Conservation (phyloP, 2,329 filamentous ascomycete species). For the Ophiostoma triangulosporum region DNA sequence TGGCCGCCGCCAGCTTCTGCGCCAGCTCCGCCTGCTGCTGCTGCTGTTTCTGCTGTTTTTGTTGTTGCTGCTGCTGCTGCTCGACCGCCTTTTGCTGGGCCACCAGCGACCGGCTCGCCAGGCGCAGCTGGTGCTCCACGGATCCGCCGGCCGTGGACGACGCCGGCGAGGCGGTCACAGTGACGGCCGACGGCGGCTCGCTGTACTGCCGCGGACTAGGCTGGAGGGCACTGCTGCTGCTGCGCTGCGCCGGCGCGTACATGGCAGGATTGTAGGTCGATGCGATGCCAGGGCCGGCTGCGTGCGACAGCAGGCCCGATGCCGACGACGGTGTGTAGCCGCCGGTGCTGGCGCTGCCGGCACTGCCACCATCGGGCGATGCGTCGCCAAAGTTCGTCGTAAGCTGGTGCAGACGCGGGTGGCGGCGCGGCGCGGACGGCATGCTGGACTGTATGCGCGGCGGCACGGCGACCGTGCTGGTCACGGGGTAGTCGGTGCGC, state of each 20-base stretch:
- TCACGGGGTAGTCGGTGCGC: not conserved
- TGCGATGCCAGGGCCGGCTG: not conserved
- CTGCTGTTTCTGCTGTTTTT: not conserved
- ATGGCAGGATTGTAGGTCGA: not conserved
- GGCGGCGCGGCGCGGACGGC: not conserved
- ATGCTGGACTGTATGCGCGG: not conserved
- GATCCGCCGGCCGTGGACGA: conserved; percentile 15
- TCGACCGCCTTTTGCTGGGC: conserved; percentile 1
- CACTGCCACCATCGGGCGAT: no score
- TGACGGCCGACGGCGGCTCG: conserved; percentile 12
- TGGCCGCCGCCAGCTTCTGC: not conserved
- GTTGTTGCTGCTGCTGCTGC: not conserved
- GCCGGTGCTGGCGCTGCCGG: not conserved
- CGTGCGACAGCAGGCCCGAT: not conserved
- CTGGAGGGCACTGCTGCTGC: not conserved
- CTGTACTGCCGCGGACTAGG: not conserved
- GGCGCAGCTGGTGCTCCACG: not conserved
- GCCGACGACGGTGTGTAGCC: not conserved
- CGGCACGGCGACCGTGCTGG: not conserved
- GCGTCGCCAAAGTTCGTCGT: conserved; percentile 7
- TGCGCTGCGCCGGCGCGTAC: not conserved
- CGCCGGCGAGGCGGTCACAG: conserved; percentile 10
- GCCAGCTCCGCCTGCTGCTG: not conserved
- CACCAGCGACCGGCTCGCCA: conserved; percentile 1
- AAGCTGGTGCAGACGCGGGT: conserved; percentile 14